These are phyloP conservation scores for Grammothele lineata DNA, from an alignment of 768 basidiomycete genomes.

Conservation along the genomic window DNA sequence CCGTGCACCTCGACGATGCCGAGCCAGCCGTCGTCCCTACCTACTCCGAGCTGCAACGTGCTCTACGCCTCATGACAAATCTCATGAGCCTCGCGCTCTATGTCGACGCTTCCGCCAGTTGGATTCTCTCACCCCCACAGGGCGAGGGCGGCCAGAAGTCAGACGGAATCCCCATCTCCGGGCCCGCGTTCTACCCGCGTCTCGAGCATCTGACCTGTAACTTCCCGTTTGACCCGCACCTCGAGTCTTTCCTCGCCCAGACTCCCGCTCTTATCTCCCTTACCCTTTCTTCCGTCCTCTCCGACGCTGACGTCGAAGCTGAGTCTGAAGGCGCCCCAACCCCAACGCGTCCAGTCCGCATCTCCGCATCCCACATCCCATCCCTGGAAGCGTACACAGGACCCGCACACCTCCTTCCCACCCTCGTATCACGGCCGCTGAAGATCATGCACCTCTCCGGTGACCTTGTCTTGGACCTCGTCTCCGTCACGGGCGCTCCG, in stretches of 20 bases:
- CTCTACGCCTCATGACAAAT: slow-evolving; percentile 57
- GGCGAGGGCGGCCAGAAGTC: slow-evolving; percentile 5
- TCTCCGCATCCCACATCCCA: slow-evolving; percentile 33
- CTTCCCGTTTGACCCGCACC: slow-evolving; percentile 54
- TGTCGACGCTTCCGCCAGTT: slow-evolving; percentile 47
- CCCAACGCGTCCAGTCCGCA: slow-evolving; percentile 15
- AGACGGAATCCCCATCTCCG: slow-evolving; percentile 1
- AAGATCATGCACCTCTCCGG: slow-evolving; percentile 58
- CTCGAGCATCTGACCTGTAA: slow-evolving; percentile 56
- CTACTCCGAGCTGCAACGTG: slow-evolving; percentile 44
- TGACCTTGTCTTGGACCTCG: slow-evolving; percentile 52
- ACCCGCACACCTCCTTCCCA: slow-evolving; percentile 49
- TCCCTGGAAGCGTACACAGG: slow-evolving; percentile 58
- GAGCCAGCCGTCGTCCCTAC: slow-evolving; percentile 35
- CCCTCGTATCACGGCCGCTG: slow-evolving; percentile 67
- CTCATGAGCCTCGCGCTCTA: slow-evolving; percentile 52
- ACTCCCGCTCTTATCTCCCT: slow-evolving; percentile 54
- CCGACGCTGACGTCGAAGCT: slow-evolving; percentile 7
- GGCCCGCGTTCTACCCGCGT: slow-evolving; percentile 33
- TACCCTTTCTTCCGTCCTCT: slow-evolving; percentile 41
- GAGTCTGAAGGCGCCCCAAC: slow-evolving; percentile 17
- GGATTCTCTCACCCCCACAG: slow-evolving; percentile 38
- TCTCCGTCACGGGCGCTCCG: slow-evolving; percentile 30
- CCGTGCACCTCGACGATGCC: slow-evolving; percentile 45
- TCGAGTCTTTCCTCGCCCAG: slow-evolving; percentile 55